Conservation (phyloP, 352 stramenopile genomes). For the Phytophthora pseudosyringae region DNA sequence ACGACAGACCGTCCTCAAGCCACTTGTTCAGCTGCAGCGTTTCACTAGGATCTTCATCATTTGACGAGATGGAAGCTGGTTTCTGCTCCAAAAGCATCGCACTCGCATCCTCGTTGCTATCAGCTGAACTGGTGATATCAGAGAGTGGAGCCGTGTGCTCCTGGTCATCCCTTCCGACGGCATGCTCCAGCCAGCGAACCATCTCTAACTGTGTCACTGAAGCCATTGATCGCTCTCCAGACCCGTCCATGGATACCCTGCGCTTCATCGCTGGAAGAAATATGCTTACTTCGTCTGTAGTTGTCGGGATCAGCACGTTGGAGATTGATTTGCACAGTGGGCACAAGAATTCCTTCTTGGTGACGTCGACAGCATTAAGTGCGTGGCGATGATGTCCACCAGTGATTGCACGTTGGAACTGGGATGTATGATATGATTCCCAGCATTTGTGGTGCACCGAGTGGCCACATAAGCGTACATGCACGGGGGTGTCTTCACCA, state of each 20-base stretch:
- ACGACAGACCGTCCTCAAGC: constrained; percentile 71
- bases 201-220: constrained; percentile 41
- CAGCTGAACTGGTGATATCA: constrained; percentile 18
- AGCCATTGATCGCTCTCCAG: constrained; percentile 16
- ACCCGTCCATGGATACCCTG: constrained; percentile 24
- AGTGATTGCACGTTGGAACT: constrained; percentile 93
- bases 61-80: constrained; percentile 12
- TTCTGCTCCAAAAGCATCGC: constrained; percentile 45
- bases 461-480: constrained; percentile 93
- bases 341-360: constrained; percentile 97
- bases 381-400: constrained; percentile 93
- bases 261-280: constrained; percentile 37
- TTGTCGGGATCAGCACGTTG: constrained; percentile 95
- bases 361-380: constrained; percentile 95
- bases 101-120: constrained; percentile 30
- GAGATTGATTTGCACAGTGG: constrained; percentile 98
- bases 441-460: constrained; percentile 95
- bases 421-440: constrained; percentile 94
- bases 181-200: constrained; percentile 53
- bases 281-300: constrained; percentile 57
- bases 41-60: constrained; percentile 21
- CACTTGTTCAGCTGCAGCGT: constrained; percentile 50
- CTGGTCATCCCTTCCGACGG: constrained; percentile 26
- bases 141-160: not conserved
- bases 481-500: constrained; percentile 79